Base-by-base conservation (phyloP, 148 eudicot genomes). In the Camellia granthamiana region DNA sequence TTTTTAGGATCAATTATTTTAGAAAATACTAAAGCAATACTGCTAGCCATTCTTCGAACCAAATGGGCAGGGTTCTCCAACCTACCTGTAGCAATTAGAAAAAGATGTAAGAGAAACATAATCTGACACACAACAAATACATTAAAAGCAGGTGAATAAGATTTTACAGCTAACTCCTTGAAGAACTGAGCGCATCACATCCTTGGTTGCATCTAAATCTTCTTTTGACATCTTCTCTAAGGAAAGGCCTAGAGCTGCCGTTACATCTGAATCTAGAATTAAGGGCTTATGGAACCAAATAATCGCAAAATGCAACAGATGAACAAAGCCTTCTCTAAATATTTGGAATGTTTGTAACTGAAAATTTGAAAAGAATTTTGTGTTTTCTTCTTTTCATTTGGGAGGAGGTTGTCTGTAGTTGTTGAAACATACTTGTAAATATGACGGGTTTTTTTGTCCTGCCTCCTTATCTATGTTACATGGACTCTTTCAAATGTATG, bases 91-190 rank as follows among this genome's bases (percentile, higher is more conserved):
- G 75, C 66, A 87, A 49, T 76, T 63, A 80, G 78, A 30, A 75
- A 46, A 52, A 58, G 59, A 74, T 38, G 75, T 64, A 51, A 59
- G 49, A 63, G 68, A 80, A 56, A 16, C n/a, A 51, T 52, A 65
- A 8, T 23, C 58, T 55, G 7, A 15, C 72, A 74, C 44, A 42
- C n/a, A 55, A 13, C 44, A 43, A 42, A 38, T 80, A 42, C 42
- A 81, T 9, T 54, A 82, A 78, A 69, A 79, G 63, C 74, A 71
- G 75, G 44, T 81, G 81, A 66, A 73, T 51, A 61, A 84, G 81
- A 79, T 67, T 46, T 81, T 93, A 96, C 99, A 92, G 89, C 94
- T 92, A 82, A 96, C 94, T 87, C 98, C 99, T 87, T 90, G 89
- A 78, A 96, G 98, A 82, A 96, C 84, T 16, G 87, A 93, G 85